Evolutionary conservation across 306 rosid genomes (phyloP).

Genomic region (Dicorynia guianensis): DNA sequence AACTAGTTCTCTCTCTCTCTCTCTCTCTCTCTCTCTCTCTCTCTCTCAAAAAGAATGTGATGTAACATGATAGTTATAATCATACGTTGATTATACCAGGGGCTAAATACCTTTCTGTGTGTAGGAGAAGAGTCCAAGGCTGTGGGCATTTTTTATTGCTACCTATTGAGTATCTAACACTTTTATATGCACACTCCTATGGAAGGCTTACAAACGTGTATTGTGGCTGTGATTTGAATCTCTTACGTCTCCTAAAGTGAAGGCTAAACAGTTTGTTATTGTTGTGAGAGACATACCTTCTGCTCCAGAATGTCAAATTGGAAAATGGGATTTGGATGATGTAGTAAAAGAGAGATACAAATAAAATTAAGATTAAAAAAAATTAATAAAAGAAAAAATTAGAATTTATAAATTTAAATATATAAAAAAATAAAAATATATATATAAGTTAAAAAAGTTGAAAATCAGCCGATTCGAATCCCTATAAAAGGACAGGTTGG

Average conservation of each 20-base stretch:
- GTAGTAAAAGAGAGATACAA: too few relatives aligned
- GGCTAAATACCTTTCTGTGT: slow-evolving; percentile 34
- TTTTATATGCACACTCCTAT: slow-evolving; percentile 65
- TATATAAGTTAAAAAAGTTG: too few relatives aligned
- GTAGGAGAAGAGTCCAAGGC: slow-evolving; percentile 65
- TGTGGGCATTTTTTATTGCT: slow-evolving; percentile 80
- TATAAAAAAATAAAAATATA: too few relatives aligned
- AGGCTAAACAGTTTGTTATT: slow-evolving; percentile 76
- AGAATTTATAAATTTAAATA: too few relatives aligned
- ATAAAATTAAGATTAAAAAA: too few relatives aligned
- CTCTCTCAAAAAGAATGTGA: too few relatives aligned
- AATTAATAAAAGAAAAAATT: too few relatives aligned
- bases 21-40: neutral
- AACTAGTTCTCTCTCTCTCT: neutral
- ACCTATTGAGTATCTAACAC: slow-evolving; percentile 86
- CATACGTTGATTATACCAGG: slow-evolving; percentile 4
- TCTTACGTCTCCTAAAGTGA: slow-evolving; percentile 65
- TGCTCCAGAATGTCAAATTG: slow-evolving; percentile 60
- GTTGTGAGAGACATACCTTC: slow-evolving; percentile 92
- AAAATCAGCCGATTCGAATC: too few relatives aligned
- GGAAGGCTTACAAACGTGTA: slow-evolving; percentile 85
- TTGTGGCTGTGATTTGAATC: slow-evolving; percentile 68
- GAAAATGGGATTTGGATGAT: too few relatives aligned
- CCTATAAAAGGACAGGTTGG: slow-evolving; percentile 86
- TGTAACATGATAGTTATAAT: neutral